Evolutionary conservation across 2,329 filamentous ascomycete genomes (phyloP).

Genomic region (Colletotrichum eremochloae): DNA sequence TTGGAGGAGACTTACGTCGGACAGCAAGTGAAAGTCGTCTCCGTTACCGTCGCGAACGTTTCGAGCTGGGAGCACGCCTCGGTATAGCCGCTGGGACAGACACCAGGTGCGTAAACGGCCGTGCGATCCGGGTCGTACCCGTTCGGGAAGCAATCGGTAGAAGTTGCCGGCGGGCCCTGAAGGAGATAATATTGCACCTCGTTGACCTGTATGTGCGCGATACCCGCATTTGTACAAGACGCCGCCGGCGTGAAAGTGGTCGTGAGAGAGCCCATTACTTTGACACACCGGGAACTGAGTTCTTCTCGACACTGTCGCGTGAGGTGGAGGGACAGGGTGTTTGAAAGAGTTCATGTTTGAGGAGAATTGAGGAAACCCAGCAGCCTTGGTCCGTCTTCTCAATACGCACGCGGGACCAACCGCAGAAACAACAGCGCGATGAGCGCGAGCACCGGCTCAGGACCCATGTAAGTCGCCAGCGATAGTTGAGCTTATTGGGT

Average conservation of each 20-base stretch:
- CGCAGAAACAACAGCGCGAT: background rate
- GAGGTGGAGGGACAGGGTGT: background rate
- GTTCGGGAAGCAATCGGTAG: background rate
- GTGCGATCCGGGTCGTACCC: constrained; percentile 7
- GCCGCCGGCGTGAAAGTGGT: constrained; percentile 12
- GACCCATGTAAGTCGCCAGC: background rate
- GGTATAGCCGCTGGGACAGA: constrained; percentile 9
- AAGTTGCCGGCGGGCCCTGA: constrained; percentile 3
- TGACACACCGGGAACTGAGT: background rate
- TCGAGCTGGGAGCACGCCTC: background rate
- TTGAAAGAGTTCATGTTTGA: background rate
- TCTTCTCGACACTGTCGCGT: background rate
- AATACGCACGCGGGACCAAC: background rate
- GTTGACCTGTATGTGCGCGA: constrained; percentile 1
- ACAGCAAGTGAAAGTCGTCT: constrained; percentile 2
- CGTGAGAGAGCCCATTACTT: constrained; percentile 6
- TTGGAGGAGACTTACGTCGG: constrained; percentile 2
- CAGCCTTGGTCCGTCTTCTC: background rate
- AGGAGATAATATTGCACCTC: constrained; percentile 9
- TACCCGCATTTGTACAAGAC: constrained; percentile 3
- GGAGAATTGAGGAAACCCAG: background rate
- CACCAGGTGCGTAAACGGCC: background rate
- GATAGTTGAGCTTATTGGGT: background rate
- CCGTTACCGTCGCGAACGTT: background rate
- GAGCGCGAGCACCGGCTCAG: background rate